Percentiles rank a stretch among this genome's conserved stretches.
These are phyloP conservation scores for Ceratocystis alfenasii DNA, from an alignment of 2,329 filamentous ascomycete species.

Conservation along the genomic window DNA sequence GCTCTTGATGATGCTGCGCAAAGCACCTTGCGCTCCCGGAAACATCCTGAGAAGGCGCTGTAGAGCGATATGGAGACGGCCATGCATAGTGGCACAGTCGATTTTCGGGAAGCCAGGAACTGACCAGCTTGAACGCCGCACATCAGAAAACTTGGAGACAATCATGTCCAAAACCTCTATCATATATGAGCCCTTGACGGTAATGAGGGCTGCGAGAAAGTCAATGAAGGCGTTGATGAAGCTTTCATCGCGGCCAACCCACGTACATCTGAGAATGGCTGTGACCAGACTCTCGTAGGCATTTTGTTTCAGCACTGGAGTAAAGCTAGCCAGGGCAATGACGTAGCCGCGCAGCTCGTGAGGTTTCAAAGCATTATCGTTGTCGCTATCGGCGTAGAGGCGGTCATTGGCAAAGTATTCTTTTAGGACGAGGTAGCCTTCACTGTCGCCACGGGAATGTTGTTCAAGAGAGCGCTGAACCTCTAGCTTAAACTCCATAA, in stretches of 20 bases:
- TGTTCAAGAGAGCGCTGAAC: constrained; percentile 45
- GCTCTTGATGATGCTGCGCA: constrained; percentile 53
- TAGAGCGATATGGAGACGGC: constrained; percentile 63
- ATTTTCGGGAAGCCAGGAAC: constrained; percentile 47
- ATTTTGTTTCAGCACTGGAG: constrained; percentile 47
- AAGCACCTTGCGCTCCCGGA: constrained; percentile 60
- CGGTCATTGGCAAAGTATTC: constrained; percentile 43
- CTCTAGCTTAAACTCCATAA: constrained; percentile 45
- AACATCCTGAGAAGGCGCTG: constrained; percentile 68
- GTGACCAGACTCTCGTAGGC: constrained; percentile 48
- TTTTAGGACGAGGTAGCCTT: constrained; percentile 50
- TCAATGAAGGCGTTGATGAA: constrained; percentile 57
- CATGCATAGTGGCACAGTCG: constrained; percentile 51
- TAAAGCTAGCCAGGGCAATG: constrained; percentile 49
- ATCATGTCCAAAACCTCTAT: constrained; percentile 65
- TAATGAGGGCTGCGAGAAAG: constrained; percentile 61
- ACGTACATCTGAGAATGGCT: constrained; percentile 48
- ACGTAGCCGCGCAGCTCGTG: constrained; percentile 50
- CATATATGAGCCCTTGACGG: constrained; percentile 70
- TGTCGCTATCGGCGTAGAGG: constrained; percentile 33
- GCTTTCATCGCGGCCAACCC: constrained; percentile 51
- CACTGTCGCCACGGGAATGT: constrained; percentile 45
- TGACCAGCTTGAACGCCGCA: constrained; percentile 35
- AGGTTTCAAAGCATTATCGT: constrained; percentile 37
- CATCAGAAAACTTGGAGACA: constrained; percentile 59